Evolutionary conservation across 2,329 filamentous ascomycete species (phyloP), one percentile per base, ranked within the genome.

Genomic region (Penicillium sp.): DNA sequence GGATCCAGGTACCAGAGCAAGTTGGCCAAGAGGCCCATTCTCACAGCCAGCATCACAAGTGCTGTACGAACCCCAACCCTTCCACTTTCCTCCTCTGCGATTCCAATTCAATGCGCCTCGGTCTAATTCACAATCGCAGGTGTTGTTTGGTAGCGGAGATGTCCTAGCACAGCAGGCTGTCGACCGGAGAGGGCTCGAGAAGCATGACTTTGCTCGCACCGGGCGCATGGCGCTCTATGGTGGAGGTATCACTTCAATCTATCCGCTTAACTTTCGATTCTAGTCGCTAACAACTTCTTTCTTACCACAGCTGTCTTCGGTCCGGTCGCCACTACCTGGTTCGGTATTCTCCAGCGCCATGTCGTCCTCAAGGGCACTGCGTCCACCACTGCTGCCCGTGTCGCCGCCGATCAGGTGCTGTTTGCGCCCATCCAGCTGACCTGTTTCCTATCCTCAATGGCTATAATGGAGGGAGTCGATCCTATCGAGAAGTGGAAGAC

Each of bases 111-210:
- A 41, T 18, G 37, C 18, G 35, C 33, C 19, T 31, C 49, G 50
- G 27, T 47, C 50, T 58, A 43, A 59, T 46, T 44, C 49, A 43
- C 33, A 24, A 46, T 7, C 22, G 19, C 64, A 87, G 85, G 75
- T 98, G 60, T 88, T 99, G 63, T 99, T 98, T 75, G 93, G 90
- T 59, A 91, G 92, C 14, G 95, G 95, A 70, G 95, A 99, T 79
- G 83, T 89, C 60, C 88, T 96, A 66, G 92, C 95, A 39, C 95
- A 99, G 78, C 94, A 98, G 79, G 82, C 87, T 37, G 90, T 99
- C 60, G 94, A 98, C 79, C 88, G 87, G 75, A 88, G 84, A 70
- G 93, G 92, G 18, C 66, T 90, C 27, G 79, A 88, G 67, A 89
- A 90, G 65, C 94, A 99, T 75, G 89, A 94, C 70, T 71, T 77